Evolutionary conservation across 306 rosid genomes (phyloP), one percentile per base, ranked within the genome.

Genomic region (Sesbania bispinosa): DNA sequence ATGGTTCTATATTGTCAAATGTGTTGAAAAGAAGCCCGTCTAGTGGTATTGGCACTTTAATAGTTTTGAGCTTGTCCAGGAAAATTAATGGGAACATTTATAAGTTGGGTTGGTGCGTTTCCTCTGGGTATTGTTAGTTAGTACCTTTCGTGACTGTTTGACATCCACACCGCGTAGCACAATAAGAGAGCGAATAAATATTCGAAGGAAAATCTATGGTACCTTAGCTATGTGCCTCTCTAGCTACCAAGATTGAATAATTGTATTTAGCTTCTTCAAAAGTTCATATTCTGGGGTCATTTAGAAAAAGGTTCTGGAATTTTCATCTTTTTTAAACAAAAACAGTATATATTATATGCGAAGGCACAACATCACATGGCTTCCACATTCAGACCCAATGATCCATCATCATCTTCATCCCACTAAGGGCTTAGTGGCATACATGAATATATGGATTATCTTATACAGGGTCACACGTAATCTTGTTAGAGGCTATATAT

Each of bases 301-400:
- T 82, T 52, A 18, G 26, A 75, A 74, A 73, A 71, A 41, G 68
- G 57, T 50, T 59, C 21, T 47, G 30, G 24, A 38, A 42, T 27
- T 65, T 63, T 68, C 68, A 75, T 77, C 64, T 76, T 82, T 35
- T 69, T 70, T 20, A 53, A 7, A 68, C 41, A 38, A 57, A 74
- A 82, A 74, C 46, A 67, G 75, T 45, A 21, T n/a, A 73, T 60
- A 47, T 73, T 50, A 74, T 54, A 54, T 55, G 61, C 41, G 10
- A 32, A 61, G 51, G 43, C 73, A 76, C 43, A 76, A 69, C 36
- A 65, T 73, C 92, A 84, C 90, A 85, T 88, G 92, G 86, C 79
- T 72, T 81, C 88, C 88, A 77, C 86, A 69, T 35, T 24, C 43
- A 73, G 27, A 46, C 38, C 5, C 39, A 19, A 72, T 62, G 87